Conservation (phyloP, 2,329 filamentous ascomycete species). For the Pestalotiopsis sp. region DNA sequence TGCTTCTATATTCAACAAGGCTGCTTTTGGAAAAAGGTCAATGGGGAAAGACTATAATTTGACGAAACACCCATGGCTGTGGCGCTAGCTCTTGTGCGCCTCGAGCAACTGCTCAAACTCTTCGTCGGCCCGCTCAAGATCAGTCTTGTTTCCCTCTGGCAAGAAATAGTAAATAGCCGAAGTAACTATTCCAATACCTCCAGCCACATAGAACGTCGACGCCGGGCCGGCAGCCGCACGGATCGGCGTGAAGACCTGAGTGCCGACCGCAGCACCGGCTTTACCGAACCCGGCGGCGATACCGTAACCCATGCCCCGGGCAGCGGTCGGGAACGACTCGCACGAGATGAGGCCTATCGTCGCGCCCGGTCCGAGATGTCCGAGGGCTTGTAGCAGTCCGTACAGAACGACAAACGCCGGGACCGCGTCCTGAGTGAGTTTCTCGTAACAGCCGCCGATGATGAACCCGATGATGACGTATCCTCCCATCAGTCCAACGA, state of each 20-base stretch:
- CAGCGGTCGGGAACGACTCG: conserved; percentile 54
- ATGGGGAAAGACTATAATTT: too few relatives aligned
- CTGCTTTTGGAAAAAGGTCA: background rate
- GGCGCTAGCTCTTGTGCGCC: background rate
- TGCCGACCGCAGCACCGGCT: conserved; percentile 52
- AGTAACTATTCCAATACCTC: conserved; percentile 3
- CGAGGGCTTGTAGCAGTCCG: conserved; percentile 51
- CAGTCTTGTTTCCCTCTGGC: conserved; percentile 7
- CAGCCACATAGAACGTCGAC: conserved; percentile 1
- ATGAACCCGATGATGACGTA: conserved; percentile 48
- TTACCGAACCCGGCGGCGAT: conserved; percentile 55
- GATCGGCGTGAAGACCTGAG: conserved; percentile 19
- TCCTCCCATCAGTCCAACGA: conserved; percentile 46
- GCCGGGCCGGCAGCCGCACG: background rate
- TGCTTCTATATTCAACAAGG: background rate
- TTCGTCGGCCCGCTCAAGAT: conserved; percentile 9
- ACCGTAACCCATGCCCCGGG: conserved; percentile 53
- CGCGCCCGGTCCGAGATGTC: conserved; percentile 53
- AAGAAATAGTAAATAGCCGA: conserved; percentile 10
- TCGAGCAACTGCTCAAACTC: conserved; percentile 9
- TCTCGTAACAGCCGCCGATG: conserved; percentile 39
- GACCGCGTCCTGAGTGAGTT: conserved; percentile 44
- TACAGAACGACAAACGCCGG: conserved; percentile 56
- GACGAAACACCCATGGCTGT: background rate
- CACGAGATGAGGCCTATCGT: conserved; percentile 53